Percentiles rank a stretch among this genome's conserved stretches.
Conservation (phyloP, 148 eudicot species). For the Vaccinium darrowii region DNA sequence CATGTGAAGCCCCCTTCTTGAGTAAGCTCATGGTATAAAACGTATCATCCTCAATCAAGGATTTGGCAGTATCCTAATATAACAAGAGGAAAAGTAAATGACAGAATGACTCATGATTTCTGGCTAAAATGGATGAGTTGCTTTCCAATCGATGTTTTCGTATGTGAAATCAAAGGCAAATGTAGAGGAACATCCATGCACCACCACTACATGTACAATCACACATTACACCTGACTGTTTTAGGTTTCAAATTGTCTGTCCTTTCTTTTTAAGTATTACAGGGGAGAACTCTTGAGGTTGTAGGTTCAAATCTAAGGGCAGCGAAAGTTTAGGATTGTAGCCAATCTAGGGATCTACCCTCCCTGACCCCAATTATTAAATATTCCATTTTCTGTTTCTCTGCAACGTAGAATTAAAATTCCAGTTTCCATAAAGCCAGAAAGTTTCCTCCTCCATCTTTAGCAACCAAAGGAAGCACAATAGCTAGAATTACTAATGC, state of each 20-base stretch:
- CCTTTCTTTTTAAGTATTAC: neutral
- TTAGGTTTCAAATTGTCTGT: neutral
- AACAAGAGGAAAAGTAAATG: constrained; percentile 17
- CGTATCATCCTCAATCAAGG: constrained; percentile 89
- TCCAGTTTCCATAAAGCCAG: neutral
- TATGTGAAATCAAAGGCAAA: neutral
- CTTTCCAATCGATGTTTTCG: neutral
- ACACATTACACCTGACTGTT: neutral
- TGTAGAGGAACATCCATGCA: neutral
- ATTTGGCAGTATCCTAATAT: constrained; percentile 84
- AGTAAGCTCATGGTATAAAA: constrained; percentile 80
- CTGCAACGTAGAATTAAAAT: neutral
- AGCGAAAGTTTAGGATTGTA: neutral
- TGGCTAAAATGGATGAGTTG: neutral
- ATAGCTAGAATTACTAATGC: constrained; percentile 1
- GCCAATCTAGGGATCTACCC: neutral
- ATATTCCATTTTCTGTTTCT: neutral
- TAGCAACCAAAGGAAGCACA: neutral
- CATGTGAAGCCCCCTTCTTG: constrained; percentile 85
- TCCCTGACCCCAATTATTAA: neutral
- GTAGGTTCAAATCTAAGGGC: neutral
- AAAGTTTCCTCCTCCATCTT: neutral
- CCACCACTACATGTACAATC: neutral
- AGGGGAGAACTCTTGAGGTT: neutral
- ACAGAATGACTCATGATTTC: neutral